A percentile compares a stretch with the other conserved stretches of the same genome.
These are phyloP conservation scores for Ogataea angusta DNA, from an alignment of 805 yeast genomes.

Conservation along the genomic window DNA sequence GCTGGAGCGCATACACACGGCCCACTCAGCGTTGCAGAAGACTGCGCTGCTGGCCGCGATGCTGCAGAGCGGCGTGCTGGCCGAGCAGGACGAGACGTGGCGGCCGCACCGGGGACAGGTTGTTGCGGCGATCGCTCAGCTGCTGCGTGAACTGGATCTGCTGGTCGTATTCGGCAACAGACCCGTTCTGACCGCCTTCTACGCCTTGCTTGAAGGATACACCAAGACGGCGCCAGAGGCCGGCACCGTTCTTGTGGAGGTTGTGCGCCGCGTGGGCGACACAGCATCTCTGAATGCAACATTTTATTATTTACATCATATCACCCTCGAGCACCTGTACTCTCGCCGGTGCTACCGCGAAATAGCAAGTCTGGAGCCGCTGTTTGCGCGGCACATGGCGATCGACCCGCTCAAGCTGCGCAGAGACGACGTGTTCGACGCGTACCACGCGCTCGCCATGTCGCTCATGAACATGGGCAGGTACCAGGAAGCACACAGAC, in stretches of 20 bases:
- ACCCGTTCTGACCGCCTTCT: constrained; percentile 8
- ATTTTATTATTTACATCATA: constrained; percentile 6
- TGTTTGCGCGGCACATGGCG: not conserved
- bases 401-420: constrained; percentile 16
- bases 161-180: not conserved
- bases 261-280: not conserved
- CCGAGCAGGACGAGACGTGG: not conserved
- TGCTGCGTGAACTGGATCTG: not conserved
- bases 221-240: constrained; percentile 1
- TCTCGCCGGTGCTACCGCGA: not conserved
- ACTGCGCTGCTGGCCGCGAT: constrained; percentile 1
- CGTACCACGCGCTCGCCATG: constrained; percentile 18
- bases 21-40: not conserved
- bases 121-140: not conserved
- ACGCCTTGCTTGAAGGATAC: constrained; percentile 6
- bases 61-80: not conserved
- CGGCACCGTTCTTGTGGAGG: not conserved
- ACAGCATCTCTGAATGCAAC: constrained; percentile 1
- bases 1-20: not conserved
- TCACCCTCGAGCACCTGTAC: constrained; percentile 7
- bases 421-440: constrained; percentile 11
- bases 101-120: not conserved
- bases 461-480: constrained; percentile 18
- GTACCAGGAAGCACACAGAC: constrained; percentile 19
- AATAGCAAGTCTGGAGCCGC: not conserved